phyloP scores from a whole-genome alignment of 2,329 filamentous ascomycete species.

The Ceratocystis albifundus region DNA sequence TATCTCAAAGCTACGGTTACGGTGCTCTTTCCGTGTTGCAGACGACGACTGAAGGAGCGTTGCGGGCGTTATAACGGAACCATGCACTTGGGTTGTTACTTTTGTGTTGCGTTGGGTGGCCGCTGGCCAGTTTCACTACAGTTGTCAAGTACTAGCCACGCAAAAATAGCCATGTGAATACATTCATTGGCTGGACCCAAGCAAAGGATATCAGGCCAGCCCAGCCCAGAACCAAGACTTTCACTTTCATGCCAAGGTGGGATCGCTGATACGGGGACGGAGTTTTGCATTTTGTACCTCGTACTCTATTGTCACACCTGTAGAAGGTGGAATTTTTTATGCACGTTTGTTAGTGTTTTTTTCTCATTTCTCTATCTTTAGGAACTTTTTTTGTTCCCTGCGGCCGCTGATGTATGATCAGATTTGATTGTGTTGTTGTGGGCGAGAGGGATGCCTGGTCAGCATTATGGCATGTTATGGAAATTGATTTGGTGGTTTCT shows the following conservation, averaged over 20 bases:
- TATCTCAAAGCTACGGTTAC: neutral
- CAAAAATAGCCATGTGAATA: neutral
- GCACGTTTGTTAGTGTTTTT: neutral
- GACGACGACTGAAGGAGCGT: slow-evolving; percentile 19
- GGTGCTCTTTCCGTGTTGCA: slow-evolving; percentile 11
- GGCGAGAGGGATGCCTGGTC: no score
- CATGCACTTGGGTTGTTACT: slow-evolving; percentile 8
- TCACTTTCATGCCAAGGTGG: neutral
- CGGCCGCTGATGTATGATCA: neutral
- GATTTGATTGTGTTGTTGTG: no score
- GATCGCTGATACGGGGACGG: slow-evolving; percentile 8
- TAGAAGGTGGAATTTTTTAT: neutral
- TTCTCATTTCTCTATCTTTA: neutral
- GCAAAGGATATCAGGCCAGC: no score
- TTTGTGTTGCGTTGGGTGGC: neutral
- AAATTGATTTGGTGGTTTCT: neutral
- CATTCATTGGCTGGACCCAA: neutral
- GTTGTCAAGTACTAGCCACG: neutral
- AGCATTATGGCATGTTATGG: no score
- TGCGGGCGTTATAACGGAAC: slow-evolving; percentile 18
- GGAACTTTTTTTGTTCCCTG: neutral
- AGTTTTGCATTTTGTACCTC: slow-evolving; percentile 1
- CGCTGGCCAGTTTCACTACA: neutral
- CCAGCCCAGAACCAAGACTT: neutral
- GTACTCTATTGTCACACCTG: slow-evolving; percentile 2